Evolutionary conservation across 768 basidiomycete species (phyloP).

Genomic region (Russula ochroleuca): DNA sequence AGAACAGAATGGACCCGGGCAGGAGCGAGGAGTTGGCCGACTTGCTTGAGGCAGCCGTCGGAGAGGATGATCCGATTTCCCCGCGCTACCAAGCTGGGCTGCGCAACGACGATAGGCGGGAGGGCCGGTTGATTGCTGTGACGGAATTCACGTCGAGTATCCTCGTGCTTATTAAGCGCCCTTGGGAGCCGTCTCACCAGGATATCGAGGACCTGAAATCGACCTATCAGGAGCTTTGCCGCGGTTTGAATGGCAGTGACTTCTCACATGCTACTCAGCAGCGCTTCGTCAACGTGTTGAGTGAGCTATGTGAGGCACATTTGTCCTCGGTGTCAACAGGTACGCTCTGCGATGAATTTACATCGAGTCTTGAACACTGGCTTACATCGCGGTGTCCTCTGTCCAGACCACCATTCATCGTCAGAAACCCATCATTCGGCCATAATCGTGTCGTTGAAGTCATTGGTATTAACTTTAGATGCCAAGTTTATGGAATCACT

Average conservation of each 20-base stretch:
- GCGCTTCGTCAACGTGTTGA: background rate
- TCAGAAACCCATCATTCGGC: background rate
- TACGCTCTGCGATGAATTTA: background rate
- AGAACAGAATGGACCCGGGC: background rate
- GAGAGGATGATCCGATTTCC: background rate
- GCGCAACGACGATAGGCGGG: background rate
- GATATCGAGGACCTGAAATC: conserved; percentile 5
- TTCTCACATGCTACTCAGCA: conserved; percentile 1
- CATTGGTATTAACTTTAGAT: background rate
- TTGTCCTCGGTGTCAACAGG: background rate
- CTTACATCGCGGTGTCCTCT: background rate
- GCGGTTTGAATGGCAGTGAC: background rate
- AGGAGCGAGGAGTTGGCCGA: background rate
- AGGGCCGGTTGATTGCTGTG: conserved; percentile 6
- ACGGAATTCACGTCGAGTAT: conserved; percentile 1
- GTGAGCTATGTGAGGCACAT: background rate
- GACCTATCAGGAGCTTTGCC: conserved; percentile 8
- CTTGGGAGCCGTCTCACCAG: background rate
- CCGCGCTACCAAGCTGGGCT: background rate
- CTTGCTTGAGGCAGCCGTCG: background rate
- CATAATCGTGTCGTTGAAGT: background rate
- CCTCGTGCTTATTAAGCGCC: background rate
- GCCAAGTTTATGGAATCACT: background rate
- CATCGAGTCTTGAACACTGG: background rate
- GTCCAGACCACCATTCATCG: background rate